Conservation (phyloP, 2,329 filamentous ascomycete genomes). For the Venturiaceae sp. region DNA sequence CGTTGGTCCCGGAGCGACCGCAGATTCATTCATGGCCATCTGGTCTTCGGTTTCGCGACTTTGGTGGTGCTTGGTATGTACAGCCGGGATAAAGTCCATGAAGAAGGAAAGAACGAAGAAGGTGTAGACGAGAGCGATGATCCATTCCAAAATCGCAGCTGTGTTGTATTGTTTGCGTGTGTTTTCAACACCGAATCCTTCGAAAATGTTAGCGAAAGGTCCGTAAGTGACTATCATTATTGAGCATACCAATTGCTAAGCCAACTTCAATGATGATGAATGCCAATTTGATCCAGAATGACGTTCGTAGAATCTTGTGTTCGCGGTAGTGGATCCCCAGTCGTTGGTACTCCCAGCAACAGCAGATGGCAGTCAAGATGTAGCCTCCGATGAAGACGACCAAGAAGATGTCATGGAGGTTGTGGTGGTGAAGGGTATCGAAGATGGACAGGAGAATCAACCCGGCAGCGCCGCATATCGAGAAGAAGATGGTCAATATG, state of each 20-base stretch:
- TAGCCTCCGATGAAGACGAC: slow-evolving; percentile 79
- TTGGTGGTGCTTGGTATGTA: not conserved
- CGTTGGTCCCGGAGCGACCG: slow-evolving; percentile 4
- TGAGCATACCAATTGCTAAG: slow-evolving; percentile 50
- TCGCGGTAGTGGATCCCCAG: slow-evolving; percentile 72
- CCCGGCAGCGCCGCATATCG: slow-evolving; percentile 66
- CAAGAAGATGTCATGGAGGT: slow-evolving; percentile 67
- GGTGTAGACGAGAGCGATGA: slow-evolving; percentile 74
- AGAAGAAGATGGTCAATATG: slow-evolving; percentile 53
- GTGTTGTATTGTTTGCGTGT: slow-evolving; percentile 44
- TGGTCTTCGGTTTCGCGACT: slow-evolving; percentile 25
- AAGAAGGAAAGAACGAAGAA: slow-evolving; percentile 82
- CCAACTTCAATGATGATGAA: slow-evolving; percentile 75
- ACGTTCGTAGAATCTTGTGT: slow-evolving; percentile 61
- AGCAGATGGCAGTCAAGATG: slow-evolving; percentile 73
- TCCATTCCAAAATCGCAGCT: slow-evolving; percentile 71
- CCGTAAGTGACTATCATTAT: not conserved
- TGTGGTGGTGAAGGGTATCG: slow-evolving; percentile 62
- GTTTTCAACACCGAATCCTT: slow-evolving; percentile 55
- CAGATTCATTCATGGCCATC: slow-evolving; percentile 11
- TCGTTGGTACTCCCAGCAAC: slow-evolving; percentile 83
- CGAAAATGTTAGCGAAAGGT: not conserved
- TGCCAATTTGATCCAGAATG: slow-evolving; percentile 77
- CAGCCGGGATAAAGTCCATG: slow-evolving; percentile 77
- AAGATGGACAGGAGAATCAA: slow-evolving; percentile 79